A percentile compares a stretch with the other conserved stretches of the same genome.
These are phyloP conservation scores for Saraca asoca DNA, from an alignment of 331 rosid genomes.

Conservation along the genomic window DNA sequence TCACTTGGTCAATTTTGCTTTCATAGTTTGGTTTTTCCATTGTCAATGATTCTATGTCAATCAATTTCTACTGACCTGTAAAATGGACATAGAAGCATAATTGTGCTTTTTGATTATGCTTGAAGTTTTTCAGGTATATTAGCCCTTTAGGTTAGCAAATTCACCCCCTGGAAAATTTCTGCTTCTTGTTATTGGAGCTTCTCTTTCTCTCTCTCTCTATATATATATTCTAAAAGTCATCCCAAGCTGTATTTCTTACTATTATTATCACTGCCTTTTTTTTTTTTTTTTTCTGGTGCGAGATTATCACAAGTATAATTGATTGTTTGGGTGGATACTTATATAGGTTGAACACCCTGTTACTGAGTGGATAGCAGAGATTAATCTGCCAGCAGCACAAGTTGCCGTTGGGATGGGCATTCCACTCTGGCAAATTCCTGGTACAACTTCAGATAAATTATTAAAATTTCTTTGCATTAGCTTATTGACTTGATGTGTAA, in stretches of 20 bases:
- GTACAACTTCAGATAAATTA: constrained; percentile 46
- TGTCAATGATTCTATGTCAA: constrained; percentile 14
- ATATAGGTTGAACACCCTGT: constrained; percentile 97
- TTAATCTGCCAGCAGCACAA: constrained; percentile 98
- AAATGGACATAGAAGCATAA: constrained; percentile 20
- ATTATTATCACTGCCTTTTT: neutral
- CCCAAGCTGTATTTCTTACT: neutral
- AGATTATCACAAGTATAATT: constrained; percentile 11
- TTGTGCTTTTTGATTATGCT: constrained; percentile 18
- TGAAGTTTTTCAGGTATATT: constrained; percentile 7
- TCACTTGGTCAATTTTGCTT: constrained; percentile 14
- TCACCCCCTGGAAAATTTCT: constrained; percentile 15
- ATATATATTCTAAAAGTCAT: constrained; percentile 15
- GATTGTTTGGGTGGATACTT: constrained; percentile 33
- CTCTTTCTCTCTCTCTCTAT: constrained; percentile 9
- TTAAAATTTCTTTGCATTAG: constrained; percentile 29
- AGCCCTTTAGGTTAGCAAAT: constrained; percentile 27
- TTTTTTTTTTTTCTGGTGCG: neutral
- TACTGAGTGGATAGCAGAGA: constrained; percentile 99
- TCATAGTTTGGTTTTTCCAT: constrained; percentile 28
- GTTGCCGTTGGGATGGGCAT: constrained; percentile 97
- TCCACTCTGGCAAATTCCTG: constrained; percentile 99
- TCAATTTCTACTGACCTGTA: constrained; percentile 4
- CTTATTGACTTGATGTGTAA: constrained; percentile 16
- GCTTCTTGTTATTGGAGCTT: constrained; percentile 26